Evolutionary conservation across 768 basidiomycete species (phyloP).

Genomic region (Podaxis carcinomalis): DNA sequence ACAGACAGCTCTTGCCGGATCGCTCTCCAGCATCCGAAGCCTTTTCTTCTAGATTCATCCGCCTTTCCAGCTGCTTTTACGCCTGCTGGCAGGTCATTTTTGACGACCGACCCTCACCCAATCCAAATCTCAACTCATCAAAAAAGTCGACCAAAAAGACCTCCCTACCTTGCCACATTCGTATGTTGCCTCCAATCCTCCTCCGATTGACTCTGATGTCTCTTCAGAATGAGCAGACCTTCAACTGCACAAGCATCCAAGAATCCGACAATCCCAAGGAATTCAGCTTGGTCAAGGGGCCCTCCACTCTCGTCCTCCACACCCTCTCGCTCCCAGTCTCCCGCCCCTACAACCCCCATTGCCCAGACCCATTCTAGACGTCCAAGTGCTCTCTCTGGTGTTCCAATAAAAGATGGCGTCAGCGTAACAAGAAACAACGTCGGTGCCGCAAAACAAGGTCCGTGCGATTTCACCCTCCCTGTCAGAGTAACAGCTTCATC

Average conservation of each 20-base stretch:
- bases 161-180: slow-evolving; percentile 36
- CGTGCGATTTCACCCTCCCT: slow-evolving; percentile 17
- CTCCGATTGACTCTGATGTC: slow-evolving; percentile 14
- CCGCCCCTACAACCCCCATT: slow-evolving; percentile 53
- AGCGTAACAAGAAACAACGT: slow-evolving; percentile 64
- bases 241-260: slow-evolving; percentile 65
- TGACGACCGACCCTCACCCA: slow-evolving; percentile 75
- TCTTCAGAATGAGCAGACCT: slow-evolving; percentile 88
- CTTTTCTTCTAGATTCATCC: slow-evolving; percentile 38
- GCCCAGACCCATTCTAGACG: slow-evolving; percentile 69
- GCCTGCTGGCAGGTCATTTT: slow-evolving; percentile 92
- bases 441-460: slow-evolving; percentile 65
- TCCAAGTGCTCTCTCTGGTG: slow-evolving; percentile 67
- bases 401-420: slow-evolving; percentile 77
- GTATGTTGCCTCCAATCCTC: slow-evolving; percentile 24
- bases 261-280: slow-evolving; percentile 67
- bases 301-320: slow-evolving; percentile 65
- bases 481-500: slow-evolving; percentile 12
- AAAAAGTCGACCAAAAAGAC: slow-evolving; percentile 29
- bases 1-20: slow-evolving; percentile 36
- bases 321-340: slow-evolving; percentile 75
- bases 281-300: slow-evolving; percentile 91
- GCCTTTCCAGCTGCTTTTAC: slow-evolving; percentile 55
- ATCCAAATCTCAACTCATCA: slow-evolving; percentile 48
- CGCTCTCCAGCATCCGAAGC: slow-evolving; percentile 42